Base-by-base conservation (phyloP, 202 grass and related monocot species). In the Panicum hallii region DNA sequence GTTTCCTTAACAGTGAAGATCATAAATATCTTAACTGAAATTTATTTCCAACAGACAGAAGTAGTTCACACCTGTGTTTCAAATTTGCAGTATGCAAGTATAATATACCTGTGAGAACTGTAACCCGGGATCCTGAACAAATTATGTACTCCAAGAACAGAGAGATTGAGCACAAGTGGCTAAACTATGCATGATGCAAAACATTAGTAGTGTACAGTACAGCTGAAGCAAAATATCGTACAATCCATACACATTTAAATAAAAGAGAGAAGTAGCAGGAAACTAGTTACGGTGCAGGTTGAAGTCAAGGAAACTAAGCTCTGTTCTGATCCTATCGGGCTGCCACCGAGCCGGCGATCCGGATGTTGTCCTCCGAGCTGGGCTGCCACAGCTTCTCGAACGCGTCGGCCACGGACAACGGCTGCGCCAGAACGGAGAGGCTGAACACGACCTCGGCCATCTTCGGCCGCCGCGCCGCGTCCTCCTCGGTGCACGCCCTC, bases 401-500 rank as follows among this genome's bases (percentile, higher is more conserved):
- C 46, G 84, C 70, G 60, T 89, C 81, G 14, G 54, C 71, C 15
- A 72, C 67, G 4, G 88, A 49, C 22, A 28, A 46, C 7, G 84
- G 85, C 81, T 87, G 84, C 54, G 36, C 76, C 17, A 91, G 62
- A 50, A 94, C 43, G 6, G 89, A 89, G 26, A 94, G 87, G 84
- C 69, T 87, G 74, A 91, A 91, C 52, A 66, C 92, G 19, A 94
- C 76, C 67, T 94, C 92, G 15, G 77, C 63, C 77, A 94, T 91
- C 66, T 79, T 85, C 4, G 87, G 89, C 62, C 89, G 85, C 62
- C 87, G 73, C 30, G 83, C 65, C 36, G 77, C 43, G 69, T 91
- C 87, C 62, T 94, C 87, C 54, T 80, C 81, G 2, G 92, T 89
- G 92, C 92, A 94, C 5, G 89, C 87, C 81, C 84, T 84, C 63